These are phyloP conservation scores for Tetrahymena elliotti DNA, from an alignment of 73 alveolate genomes.

Conservation along the genomic window DNA sequence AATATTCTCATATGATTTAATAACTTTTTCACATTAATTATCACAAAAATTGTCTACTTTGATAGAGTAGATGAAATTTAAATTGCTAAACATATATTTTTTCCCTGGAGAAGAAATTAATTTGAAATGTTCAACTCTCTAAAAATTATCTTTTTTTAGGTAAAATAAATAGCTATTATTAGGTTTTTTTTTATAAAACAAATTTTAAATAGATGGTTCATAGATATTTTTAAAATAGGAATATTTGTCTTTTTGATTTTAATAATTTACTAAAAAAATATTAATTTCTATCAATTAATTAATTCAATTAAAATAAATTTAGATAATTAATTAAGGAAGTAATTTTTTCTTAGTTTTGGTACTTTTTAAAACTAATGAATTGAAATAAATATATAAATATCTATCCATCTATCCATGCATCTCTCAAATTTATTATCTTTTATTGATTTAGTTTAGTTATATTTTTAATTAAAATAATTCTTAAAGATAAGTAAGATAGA, in stretches of 20 bases:
- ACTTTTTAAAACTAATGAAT: too few species aligned
- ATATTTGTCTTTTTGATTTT: too few species aligned
- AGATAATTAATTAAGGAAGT: too few species aligned
- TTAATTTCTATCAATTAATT: slow-evolving; percentile 78
- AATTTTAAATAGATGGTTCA: slow-evolving; percentile 70
- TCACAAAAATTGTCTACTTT: slow-evolving; percentile 91
- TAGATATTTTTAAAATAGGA: slow-evolving; percentile 64
- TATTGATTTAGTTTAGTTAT: too few species aligned
- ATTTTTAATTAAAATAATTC: too few species aligned
- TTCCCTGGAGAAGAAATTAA: slow-evolving; percentile 52
- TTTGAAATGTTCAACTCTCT: slow-evolving; percentile 64
- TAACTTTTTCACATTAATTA: slow-evolving; percentile 65
- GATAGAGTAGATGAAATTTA: slow-evolving; percentile 64
- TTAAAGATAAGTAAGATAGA: too few species aligned
- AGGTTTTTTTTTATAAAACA: neutral
- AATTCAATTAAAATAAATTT: too few species aligned
- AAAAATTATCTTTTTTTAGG: slow-evolving; percentile 62
- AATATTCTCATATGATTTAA: slow-evolving; percentile 73
- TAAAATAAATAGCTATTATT: slow-evolving; percentile 44
- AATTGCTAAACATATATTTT: slow-evolving; percentile 55
- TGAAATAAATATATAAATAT: too few species aligned
- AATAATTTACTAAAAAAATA: slow-evolving; percentile 70
- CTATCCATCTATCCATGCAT: too few species aligned
- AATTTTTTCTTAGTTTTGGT: too few species aligned
- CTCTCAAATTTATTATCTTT: too few species aligned